Percentiles rank a stretch among this genome's conserved stretches.
Conservation (phyloP, 192 early-diverging fungal genomes). For the Coemansia sp. region DNA sequence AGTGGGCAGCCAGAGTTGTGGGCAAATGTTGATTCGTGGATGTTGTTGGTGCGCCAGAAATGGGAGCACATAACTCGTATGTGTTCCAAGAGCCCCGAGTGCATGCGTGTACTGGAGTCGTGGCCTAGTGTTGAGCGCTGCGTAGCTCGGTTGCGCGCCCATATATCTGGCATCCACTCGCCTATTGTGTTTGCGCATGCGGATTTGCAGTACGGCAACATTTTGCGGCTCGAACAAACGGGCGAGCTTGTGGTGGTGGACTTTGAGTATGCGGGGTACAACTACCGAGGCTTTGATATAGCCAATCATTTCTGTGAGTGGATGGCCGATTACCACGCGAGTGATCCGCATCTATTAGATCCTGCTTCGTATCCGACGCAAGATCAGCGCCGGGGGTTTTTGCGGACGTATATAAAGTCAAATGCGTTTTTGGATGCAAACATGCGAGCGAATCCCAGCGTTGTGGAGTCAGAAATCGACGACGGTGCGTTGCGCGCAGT, state of each 20-base stretch:
- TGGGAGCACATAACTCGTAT: constrained; percentile 18
- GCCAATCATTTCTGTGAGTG: constrained; percentile 87
- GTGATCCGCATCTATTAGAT: constrained; percentile 54
- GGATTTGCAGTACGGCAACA: constrained; percentile 87
- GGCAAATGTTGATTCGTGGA: constrained; percentile 68
- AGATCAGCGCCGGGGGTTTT: constrained; percentile 59
- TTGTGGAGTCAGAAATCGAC: constrained; percentile 27
- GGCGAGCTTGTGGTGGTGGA: constrained; percentile 74
- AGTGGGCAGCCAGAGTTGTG: constrained; percentile 63
- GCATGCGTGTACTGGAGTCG: constrained; percentile 31
- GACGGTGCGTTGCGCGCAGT: constrained; percentile 16
- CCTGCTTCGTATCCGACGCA: constrained; percentile 57
- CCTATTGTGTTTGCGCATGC: constrained; percentile 90
- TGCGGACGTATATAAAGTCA: constrained; percentile 66
- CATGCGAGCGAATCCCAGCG: constrained; percentile 25
- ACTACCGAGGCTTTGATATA: constrained; percentile 76
- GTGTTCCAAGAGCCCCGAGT: constrained; percentile 20
- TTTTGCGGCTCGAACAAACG: constrained; percentile 63
- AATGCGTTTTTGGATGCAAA: constrained; percentile 49
- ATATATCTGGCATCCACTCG: constrained; percentile 56
- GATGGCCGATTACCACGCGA: constrained; percentile 74
- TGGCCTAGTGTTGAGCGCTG: constrained; percentile 38
- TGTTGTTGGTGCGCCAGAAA: constrained; percentile 37
- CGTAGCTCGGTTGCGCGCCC: constrained; percentile 50
- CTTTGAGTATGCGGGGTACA: constrained; percentile 82